Percentiles rank a stretch among this genome's conserved stretches.
phyloP scores from a whole-genome alignment of 2,329 filamentous ascomycete genomes.

The Fusarium pseudograminearum region DNA sequence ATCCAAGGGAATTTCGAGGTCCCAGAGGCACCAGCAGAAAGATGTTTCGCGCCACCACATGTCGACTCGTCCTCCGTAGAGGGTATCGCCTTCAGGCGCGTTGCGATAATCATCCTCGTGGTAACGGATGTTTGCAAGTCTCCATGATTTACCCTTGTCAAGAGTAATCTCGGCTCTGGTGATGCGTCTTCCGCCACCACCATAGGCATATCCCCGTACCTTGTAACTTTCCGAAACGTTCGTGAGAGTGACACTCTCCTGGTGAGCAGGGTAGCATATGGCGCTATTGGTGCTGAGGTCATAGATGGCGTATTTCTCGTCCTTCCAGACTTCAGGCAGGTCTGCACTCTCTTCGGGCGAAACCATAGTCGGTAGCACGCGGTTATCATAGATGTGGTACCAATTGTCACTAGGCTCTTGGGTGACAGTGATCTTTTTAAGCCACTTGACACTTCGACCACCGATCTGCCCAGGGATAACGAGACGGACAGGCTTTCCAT shows the following conservation, averaged over 20 bases:
- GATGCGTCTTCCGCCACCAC: constrained; percentile 85
- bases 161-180: constrained; percentile 86
- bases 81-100: constrained; percentile 66
- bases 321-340: constrained; percentile 82
- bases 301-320: constrained; percentile 93
- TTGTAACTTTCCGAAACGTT: constrained; percentile 68
- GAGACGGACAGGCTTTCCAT: constrained; percentile 84
- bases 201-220: constrained; percentile 86
- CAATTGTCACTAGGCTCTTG: constrained; percentile 87
- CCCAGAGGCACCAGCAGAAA: constrained; percentile 96
- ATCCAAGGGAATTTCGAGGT: constrained; percentile 72
- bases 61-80: constrained; percentile 83
- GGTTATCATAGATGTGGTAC: constrained; percentile 96
- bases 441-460: constrained; percentile 92
- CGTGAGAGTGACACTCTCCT: constrained; percentile 71
- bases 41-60: constrained; percentile 83
- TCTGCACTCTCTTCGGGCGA: constrained; percentile 83
- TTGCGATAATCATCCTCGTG: constrained; percentile 85
- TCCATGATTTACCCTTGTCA: constrained; percentile 85
- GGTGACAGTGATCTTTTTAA: constrained; percentile 84
- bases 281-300: constrained; percentile 91
- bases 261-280: constrained; percentile 81
- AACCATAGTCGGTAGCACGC: constrained; percentile 88
- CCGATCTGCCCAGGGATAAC: constrained; percentile 94
- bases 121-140: constrained; percentile 80